These are phyloP conservation scores for Verticillium nonalfalfae DNA, from an alignment of 2,329 filamentous ascomycete genomes.

Conservation along the genomic window DNA sequence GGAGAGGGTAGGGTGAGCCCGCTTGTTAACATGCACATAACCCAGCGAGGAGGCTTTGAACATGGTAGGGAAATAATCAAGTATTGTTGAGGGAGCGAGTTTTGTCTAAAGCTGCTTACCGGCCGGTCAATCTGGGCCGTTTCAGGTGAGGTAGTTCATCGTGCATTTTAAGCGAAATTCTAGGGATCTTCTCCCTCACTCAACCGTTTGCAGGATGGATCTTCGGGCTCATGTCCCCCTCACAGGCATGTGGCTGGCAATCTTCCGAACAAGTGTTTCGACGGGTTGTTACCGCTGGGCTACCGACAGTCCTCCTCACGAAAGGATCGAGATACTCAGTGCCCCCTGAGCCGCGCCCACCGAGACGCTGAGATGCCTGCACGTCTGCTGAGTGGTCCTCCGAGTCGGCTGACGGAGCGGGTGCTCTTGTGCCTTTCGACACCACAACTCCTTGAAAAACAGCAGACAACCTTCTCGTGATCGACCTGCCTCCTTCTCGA, in stretches of 20 bases:
- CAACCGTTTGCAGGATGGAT: background rate
- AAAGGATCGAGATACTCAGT: background rate
- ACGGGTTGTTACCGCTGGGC: background rate
- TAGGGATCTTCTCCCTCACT: background rate
- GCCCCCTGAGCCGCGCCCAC: too few species aligned
- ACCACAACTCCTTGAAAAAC: conserved; percentile 1
- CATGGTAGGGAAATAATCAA: background rate
- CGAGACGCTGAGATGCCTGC: background rate
- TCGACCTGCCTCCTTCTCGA: background rate
- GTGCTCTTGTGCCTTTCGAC: background rate
- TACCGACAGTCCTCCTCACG: background rate
- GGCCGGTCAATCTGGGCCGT: background rate
- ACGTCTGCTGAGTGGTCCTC: background rate
- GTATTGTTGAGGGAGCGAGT: background rate
- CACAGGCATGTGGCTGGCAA: background rate
- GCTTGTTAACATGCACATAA: background rate
- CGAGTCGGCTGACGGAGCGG: background rate
- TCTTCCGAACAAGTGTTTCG: conserved; percentile 1
- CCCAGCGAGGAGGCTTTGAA: background rate
- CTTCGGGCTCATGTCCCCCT: background rate
- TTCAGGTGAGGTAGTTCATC: too few species aligned
- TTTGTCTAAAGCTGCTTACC: background rate
- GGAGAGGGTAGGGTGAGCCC: background rate
- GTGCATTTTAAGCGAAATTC: background rate
- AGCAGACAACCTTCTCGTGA: conserved; percentile 7